Percentiles rank a stretch among this genome's conserved stretches.
Conservation (phyloP, 768 basidiomycete species). For the Mycena galericulata region DNA sequence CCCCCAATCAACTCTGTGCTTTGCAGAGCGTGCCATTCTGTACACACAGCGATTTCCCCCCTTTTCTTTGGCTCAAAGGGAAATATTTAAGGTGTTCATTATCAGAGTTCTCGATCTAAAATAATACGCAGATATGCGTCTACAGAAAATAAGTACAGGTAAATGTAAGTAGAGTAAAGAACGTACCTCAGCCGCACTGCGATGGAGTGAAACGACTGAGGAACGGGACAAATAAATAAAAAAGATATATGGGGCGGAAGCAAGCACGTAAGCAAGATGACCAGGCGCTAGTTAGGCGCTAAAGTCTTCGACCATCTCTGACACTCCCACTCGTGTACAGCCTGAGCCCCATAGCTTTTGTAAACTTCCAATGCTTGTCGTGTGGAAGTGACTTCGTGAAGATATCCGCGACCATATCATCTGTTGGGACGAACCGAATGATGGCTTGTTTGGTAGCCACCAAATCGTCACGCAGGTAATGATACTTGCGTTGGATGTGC, state of each 20-base stretch:
- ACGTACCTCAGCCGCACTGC: constrained; percentile 2
- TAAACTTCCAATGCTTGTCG: constrained; percentile 2
- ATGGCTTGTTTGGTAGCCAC: neutral
- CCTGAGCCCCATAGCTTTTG: neutral
- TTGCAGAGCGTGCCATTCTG: constrained; percentile 6
- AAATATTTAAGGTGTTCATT: constrained; percentile 5
- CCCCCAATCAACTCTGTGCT: neutral
- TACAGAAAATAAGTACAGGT: neutral
- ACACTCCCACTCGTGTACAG: constrained; percentile 11
- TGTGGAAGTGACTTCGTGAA: neutral
- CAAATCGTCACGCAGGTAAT: neutral
- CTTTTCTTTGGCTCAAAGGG: constrained; percentile 1
- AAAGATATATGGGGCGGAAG: constrained; percentile 2
- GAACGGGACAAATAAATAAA: neutral
- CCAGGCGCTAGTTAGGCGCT: neutral
- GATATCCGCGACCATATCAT: neutral
- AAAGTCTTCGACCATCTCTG: neutral
- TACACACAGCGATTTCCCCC: neutral
- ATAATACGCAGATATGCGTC: neutral
- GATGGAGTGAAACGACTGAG: constrained; percentile 2
- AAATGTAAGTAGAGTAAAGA: neutral
- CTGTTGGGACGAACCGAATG: neutral
- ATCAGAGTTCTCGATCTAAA: no score
- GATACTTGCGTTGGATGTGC: constrained; percentile 11
- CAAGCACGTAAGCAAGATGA: neutral